A percentile compares a stretch with the other conserved stretches of the same genome.
phyloP scores from a whole-genome alignment of 2,329 filamentous ascomycete genomes.

The Sphaerulina populicola region DNA sequence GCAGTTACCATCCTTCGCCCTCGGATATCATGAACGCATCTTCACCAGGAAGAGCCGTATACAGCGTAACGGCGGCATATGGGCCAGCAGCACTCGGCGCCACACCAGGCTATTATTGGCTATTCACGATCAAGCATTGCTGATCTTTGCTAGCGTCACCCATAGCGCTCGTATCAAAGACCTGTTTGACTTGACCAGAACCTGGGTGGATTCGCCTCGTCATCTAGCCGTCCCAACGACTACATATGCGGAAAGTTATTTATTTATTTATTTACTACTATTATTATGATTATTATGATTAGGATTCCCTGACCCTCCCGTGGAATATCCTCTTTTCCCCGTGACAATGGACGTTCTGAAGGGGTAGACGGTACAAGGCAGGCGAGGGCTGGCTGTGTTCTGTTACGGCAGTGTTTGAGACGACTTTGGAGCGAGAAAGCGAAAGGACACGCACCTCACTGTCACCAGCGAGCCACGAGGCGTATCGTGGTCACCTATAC shows the following conservation, averaged over 20 bases:
- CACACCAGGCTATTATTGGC: neutral
- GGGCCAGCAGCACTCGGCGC: neutral
- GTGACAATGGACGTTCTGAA: neutral
- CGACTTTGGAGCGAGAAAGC: neutral
- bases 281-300: too few relatives aligned
- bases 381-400: neutral
- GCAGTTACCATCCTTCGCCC: too few relatives aligned
- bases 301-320: too few relatives aligned
- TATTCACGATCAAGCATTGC: neutral
- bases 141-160: neutral
- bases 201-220: constrained; percentile 1
- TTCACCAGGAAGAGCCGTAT: too few relatives aligned
- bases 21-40: too few relatives aligned
- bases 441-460: neutral
- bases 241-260: neutral
- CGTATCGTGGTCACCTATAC: neutral
- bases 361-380: neutral
- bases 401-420: neutral
- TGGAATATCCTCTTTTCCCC: neutral
- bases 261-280: too few relatives aligned
- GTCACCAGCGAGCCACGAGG: neutral
- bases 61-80: neutral
- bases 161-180: constrained; percentile 9
- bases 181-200: neutral
- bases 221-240: neutral